Percentiles rank a stretch among this genome's conserved stretches.
Evolutionary conservation across 495 filamentous ascomycete species (phyloP).

Genomic region (Aspergillus haitiensis): DNA sequence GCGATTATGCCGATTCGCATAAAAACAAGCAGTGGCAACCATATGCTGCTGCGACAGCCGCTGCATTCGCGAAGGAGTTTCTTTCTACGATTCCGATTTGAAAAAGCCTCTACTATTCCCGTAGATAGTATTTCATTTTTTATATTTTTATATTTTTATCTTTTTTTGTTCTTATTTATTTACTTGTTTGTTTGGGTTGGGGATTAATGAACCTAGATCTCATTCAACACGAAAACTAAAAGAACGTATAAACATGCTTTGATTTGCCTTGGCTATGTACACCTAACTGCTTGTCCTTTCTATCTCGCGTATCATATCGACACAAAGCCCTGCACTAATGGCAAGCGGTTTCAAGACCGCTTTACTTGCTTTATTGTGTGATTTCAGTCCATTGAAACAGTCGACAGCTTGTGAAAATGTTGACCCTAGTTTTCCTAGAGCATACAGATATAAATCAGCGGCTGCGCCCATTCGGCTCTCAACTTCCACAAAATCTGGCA

Average conservation of each 20-base stretch:
- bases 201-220: not conserved
- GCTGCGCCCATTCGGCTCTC: not conserved
- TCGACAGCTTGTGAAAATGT: not conserved
- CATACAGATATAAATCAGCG: not conserved
- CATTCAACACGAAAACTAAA: not conserved
- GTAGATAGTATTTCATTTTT: not conserved
- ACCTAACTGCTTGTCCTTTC: not conserved
- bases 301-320: not conserved
- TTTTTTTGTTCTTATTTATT: too few relatives aligned
- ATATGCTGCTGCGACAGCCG: conserved; percentile 9
- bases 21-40: conserved; percentile 12
- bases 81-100: conserved; percentile 1
- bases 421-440: not conserved
- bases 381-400: not conserved
- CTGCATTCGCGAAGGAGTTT: conserved; percentile 6
- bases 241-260: not conserved
- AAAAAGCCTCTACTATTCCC: not conserved
- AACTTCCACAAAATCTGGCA: not conserved
- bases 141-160: too few relatives aligned
- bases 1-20: conserved; percentile 16
- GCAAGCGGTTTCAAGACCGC: not conserved
- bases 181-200: too few relatives aligned
- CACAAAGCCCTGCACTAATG: not conserved
- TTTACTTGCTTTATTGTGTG: not conserved
- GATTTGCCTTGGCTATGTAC: not conserved